phyloP scores from a whole-genome alignment of 2,329 filamentous ascomycete genomes.

The Dothideomycetes sp. region DNA sequence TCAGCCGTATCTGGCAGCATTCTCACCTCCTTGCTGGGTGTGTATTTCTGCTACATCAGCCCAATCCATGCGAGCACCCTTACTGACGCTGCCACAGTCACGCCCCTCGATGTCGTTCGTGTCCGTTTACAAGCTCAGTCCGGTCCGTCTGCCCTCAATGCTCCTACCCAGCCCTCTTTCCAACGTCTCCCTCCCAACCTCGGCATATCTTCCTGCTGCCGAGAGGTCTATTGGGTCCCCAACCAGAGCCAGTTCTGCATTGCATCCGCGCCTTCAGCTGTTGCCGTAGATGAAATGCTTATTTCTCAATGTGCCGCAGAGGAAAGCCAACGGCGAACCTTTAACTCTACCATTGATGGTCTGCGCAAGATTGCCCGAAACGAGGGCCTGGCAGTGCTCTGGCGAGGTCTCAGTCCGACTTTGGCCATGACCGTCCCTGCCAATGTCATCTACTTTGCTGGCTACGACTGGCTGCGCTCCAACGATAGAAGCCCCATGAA shows the following conservation, averaged over 20 bases:
- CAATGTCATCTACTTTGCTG: slow-evolving; percentile 98
- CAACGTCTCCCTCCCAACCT: slow-evolving; percentile 71
- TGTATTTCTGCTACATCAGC: slow-evolving; percentile 20
- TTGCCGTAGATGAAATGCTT: slow-evolving; percentile 32
- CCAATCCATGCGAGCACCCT: neutral
- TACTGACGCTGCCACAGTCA: slow-evolving; percentile 50
- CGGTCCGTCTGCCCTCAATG: slow-evolving; percentile 46
- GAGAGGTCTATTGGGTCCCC: slow-evolving; percentile 93
- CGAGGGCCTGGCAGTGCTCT: slow-evolving; percentile 77
- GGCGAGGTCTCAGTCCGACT: slow-evolving; percentile 90
- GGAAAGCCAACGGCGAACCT: slow-evolving; percentile 71
- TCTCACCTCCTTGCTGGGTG: slow-evolving; percentile 80
- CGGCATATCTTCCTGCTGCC: slow-evolving; percentile 87
- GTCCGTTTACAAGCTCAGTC: slow-evolving; percentile 86
- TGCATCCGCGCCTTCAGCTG: slow-evolving; percentile 40
- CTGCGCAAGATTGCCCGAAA: slow-evolving; percentile 90
- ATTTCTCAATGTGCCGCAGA: slow-evolving; percentile 73
- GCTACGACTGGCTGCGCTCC: slow-evolving; percentile 87
- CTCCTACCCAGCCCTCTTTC: slow-evolving; percentile 42
- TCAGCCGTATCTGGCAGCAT: slow-evolving; percentile 87
- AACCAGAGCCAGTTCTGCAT: slow-evolving; percentile 76
- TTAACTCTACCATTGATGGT: slow-evolving; percentile 86
- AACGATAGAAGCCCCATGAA: slow-evolving; percentile 64
- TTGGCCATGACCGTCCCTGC: slow-evolving; percentile 87
- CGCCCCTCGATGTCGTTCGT: slow-evolving; percentile 91